Percentiles rank a stretch among this genome's conserved stretches.
These are phyloP conservation scores for Tylopilus sp. DNA, from an alignment of 1,284 basidiomycete genomes.

Conservation along the genomic window DNA sequence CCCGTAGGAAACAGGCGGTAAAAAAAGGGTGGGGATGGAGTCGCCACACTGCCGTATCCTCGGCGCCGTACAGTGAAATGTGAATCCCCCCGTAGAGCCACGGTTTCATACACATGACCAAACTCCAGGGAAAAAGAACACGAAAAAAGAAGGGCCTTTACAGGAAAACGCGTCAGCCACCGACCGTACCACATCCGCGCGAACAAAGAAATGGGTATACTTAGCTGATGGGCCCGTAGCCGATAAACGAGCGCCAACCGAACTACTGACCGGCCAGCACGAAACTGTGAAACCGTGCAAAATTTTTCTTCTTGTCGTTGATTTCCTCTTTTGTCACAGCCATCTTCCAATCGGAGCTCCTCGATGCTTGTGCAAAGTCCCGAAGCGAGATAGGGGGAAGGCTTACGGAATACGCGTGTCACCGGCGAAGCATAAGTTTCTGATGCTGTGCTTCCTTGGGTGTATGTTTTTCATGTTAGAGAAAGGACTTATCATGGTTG, in stretches of 20 bases:
- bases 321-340: constrained; percentile 1
- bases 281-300: not conserved
- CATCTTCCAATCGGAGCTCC: constrained; percentile 2
- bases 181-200: constrained; percentile 1
- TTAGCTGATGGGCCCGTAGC: constrained; percentile 1
- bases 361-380: not conserved
- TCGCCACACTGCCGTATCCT: constrained; percentile 13
- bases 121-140: constrained; percentile 12
- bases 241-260: not conserved
- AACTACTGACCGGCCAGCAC: not conserved
- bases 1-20: not conserved
- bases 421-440: constrained; percentile 22
- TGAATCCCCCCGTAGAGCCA: constrained; percentile 5
- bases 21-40: not conserved
- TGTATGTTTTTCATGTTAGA: constrained; percentile 15
- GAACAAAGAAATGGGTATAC: constrained; percentile 1
- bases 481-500: constrained; percentile 4
- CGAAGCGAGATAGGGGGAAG: constrained; percentile 5
- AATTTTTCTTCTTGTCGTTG: not conserved
- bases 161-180: constrained; percentile 13
- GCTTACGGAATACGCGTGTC: constrained; percentile 22
- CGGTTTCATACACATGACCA: constrained; percentile 5
- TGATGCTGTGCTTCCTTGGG: constrained; percentile 26
- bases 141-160: constrained; percentile 4
- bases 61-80: constrained; percentile 1